These are phyloP conservation scores for Backusella mclennaniae DNA, from an alignment of 192 early-diverging fungal genomes.

Conservation along the genomic window DNA sequence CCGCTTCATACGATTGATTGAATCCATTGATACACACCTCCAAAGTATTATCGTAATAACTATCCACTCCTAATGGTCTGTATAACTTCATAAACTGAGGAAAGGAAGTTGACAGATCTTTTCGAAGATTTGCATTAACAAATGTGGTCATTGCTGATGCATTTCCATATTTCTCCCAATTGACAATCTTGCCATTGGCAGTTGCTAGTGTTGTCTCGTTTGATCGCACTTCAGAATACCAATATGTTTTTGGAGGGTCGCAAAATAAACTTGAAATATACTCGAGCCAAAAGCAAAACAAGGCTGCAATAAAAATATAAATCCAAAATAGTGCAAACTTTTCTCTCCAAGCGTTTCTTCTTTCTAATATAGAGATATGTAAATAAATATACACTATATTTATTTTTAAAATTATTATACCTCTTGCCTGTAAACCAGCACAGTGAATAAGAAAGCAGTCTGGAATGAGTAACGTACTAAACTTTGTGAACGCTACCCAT, in stretches of 20 bases:
- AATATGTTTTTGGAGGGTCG: slow-evolving; percentile 24
- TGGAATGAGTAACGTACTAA: slow-evolving; percentile 17
- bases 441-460: neutral
- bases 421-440: neutral
- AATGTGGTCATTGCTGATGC: slow-evolving; percentile 16
- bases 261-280: slow-evolving; percentile 34
- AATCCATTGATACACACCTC: slow-evolving; percentile 23
- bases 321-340: slow-evolving; percentile 29
- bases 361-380: slow-evolving; percentile 9
- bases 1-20: slow-evolving; percentile 21
- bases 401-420: neutral
- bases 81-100: slow-evolving; percentile 32
- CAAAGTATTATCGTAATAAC: slow-evolving; percentile 19
- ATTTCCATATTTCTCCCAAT: slow-evolving; percentile 15
- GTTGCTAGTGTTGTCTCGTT: slow-evolving; percentile 9
- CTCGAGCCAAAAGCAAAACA: slow-evolving; percentile 38
- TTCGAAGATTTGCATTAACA: slow-evolving; percentile 25
- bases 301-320: slow-evolving; percentile 10
- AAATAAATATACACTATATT: neutral
- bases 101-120: slow-evolving; percentile 37
- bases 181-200: slow-evolving; percentile 32
- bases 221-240: slow-evolving; percentile 5
- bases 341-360: slow-evolving; percentile 34
- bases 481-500: slow-evolving; percentile 15
- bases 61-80: neutral